Evolutionary conservation across 257 asterid species (phyloP), one percentile per base, ranked within the genome.

Genomic region (Nyctanthes arbortristis): DNA sequence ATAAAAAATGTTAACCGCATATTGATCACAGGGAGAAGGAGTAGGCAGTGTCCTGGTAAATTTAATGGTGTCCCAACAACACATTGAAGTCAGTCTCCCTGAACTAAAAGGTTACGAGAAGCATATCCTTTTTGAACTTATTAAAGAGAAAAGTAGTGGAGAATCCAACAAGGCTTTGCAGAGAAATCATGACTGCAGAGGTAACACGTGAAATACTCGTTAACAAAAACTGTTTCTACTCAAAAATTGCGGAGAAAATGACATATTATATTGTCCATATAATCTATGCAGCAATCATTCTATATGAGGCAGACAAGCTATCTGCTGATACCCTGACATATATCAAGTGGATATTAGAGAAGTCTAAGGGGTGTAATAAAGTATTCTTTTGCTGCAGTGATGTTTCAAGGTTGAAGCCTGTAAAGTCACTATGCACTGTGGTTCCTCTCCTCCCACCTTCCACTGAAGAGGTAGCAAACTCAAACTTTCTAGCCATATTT

Each of bases 331-430:
- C 88, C 45, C 82, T 86, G n/a, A 69, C 83, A 56, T 90, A 88
- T 69, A 81, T 84, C 81, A 90, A 73, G 84, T 90, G 97, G 97
- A 74, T 83, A 82, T 74, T 90, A 54, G 97, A 83, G 81, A 74
- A 74, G 72, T 84, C 83, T 70, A 81, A 78, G 76, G 96, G 92
- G 4, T 71, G 83, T 61, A 86, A 84, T 71, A 90, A 76, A 75
- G 78, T 88, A 33, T 81, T 88, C 84, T 88, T 90, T 77, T 88
- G 96, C 89, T 83, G 96, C 84, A 84, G 81, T 25, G 93, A 90
- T 80, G 85, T 85, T 67, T 73, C 87, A 68, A 90, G 80, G 80
- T 87, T 90, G 60, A 75, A 83, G 72, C 86, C 85, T 11, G 29
- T 90, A 45, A 75, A 76, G 73, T 78, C 97, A 68, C 78, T 86